Conservation (phyloP, 306 rosid species). For the Lotus japonicus region DNA sequence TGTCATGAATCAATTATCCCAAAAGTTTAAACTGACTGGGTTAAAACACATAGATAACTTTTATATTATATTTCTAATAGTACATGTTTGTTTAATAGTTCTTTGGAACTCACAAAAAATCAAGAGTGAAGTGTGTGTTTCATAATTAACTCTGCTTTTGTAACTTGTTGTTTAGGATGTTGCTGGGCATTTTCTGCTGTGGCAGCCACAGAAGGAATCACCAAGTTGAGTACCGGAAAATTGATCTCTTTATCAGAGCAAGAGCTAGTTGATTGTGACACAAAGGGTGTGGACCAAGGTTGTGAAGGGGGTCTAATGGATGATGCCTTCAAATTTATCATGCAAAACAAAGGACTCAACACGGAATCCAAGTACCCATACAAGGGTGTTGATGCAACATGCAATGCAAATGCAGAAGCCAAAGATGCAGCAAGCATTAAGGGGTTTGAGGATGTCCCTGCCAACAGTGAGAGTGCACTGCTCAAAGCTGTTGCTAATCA, state of each 20-base stretch:
- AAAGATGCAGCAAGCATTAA: conserved; percentile 25
- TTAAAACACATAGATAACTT: too few species aligned
- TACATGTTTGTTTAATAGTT: too few species aligned
- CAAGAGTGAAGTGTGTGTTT: neutral
- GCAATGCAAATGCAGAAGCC: neutral
- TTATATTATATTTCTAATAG: too few species aligned
- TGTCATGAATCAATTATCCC: too few species aligned
- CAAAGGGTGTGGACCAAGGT: conserved; percentile 26
- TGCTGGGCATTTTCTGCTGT: conserved; percentile 41
- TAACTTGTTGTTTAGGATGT: conserved; percentile 4
- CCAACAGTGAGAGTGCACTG: conserved; percentile 26
- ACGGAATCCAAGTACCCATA: conserved; percentile 27
- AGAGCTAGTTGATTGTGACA: conserved; percentile 37
- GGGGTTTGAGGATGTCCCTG: conserved; percentile 29
- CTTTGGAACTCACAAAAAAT: neutral
- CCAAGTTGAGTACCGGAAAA: conserved; percentile 12
- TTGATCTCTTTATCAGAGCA: conserved; percentile 32
- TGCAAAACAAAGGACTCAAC: conserved; percentile 22
- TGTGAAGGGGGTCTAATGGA: conserved; percentile 32
- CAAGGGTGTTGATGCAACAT: conserved; percentile 8
- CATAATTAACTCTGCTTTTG: neutral
- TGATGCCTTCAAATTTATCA: conserved; percentile 31
- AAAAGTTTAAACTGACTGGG: too few species aligned
- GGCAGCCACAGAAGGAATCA: conserved; percentile 32
- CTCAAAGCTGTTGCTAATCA: conserved; percentile 32